Conservation (phyloP, 2,329 filamentous ascomycete species). For the Sporothrix brunneoviolacea region DNA sequence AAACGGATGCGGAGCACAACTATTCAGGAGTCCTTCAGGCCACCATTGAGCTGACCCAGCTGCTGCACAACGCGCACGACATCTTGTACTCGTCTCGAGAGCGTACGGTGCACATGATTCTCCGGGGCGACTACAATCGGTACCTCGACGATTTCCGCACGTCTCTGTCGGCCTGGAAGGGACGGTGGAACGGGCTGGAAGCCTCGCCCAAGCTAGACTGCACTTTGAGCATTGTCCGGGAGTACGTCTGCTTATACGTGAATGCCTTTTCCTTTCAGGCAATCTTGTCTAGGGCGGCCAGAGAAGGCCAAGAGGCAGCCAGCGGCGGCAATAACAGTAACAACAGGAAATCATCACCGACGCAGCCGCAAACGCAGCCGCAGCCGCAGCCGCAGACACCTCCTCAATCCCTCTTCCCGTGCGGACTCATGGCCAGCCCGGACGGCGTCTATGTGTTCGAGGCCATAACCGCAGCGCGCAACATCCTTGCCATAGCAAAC, state of each 20-base stretch:
- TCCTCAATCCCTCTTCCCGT: neutral
- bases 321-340: neutral
- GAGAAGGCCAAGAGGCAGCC: neutral
- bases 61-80: conserved; percentile 5
- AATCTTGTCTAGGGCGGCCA: neutral
- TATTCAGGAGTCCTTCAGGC: neutral
- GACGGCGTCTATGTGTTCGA: neutral
- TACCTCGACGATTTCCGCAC: neutral
- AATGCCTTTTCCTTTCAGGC: conserved; percentile 6
- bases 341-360: too few relatives aligned
- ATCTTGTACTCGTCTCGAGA: neutral
- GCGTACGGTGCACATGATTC: conserved; percentile 1
- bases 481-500: neutral
- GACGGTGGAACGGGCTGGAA: neutral
- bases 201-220: neutral
- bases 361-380: too few relatives aligned
- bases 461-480: neutral
- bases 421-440: neutral
- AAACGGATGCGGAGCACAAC: neutral
- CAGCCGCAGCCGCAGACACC: too few relatives aligned
- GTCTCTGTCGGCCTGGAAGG: conserved; percentile 1
- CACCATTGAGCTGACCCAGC: neutral
- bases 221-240: neutral
- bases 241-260: conserved; percentile 1
- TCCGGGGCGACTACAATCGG: neutral